Evolutionary conservation across 1,284 basidiomycete species (phyloP).

Genomic region (Ganoderma resinaceum): DNA sequence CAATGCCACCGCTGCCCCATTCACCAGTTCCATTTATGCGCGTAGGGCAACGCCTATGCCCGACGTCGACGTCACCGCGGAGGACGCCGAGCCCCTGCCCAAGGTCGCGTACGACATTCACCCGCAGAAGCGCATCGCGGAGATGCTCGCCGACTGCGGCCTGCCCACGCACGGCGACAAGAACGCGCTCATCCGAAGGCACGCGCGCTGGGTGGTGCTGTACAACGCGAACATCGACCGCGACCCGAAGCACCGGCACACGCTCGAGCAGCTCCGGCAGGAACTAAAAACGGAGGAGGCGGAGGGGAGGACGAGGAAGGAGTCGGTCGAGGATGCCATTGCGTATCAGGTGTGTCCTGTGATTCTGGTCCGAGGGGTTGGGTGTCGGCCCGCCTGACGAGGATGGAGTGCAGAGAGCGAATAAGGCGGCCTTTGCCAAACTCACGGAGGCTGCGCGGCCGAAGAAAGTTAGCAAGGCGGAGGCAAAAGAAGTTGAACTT

Average conservation of each 20-base stretch:
- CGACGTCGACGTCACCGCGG: slow-evolving; percentile 39
- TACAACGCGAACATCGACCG: slow-evolving; percentile 78
- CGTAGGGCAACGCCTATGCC: slow-evolving; percentile 19
- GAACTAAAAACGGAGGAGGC: slow-evolving; percentile 71
- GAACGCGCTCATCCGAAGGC: slow-evolving; percentile 57
- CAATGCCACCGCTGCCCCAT: not conserved
- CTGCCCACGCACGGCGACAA: slow-evolving; percentile 62
- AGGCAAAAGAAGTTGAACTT: not conserved
- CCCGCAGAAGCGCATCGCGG: slow-evolving; percentile 66
- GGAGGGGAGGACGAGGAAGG: slow-evolving; percentile 48
- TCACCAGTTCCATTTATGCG: not conserved
- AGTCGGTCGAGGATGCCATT: slow-evolving; percentile 46
- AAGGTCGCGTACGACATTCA: slow-evolving; percentile 70
- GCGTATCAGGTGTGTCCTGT: slow-evolving; percentile 54
- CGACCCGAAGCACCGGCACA: slow-evolving; percentile 52
- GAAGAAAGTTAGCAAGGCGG: slow-evolving; percentile 24
- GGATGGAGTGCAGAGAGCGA: slow-evolving; percentile 44
- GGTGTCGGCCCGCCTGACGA: not conserved
- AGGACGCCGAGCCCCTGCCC: slow-evolving; percentile 56
- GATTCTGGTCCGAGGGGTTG: not conserved
- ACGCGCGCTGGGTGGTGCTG: slow-evolving; percentile 73
- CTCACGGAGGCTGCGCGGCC: slow-evolving; percentile 50
- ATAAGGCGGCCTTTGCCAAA: slow-evolving; percentile 52
- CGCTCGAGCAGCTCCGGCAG: slow-evolving; percentile 51
- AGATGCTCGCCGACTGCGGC: slow-evolving; percentile 59